phyloP scores from a whole-genome alignment of 164 flowering plant species.

The Cinnamomum micranthum region DNA sequence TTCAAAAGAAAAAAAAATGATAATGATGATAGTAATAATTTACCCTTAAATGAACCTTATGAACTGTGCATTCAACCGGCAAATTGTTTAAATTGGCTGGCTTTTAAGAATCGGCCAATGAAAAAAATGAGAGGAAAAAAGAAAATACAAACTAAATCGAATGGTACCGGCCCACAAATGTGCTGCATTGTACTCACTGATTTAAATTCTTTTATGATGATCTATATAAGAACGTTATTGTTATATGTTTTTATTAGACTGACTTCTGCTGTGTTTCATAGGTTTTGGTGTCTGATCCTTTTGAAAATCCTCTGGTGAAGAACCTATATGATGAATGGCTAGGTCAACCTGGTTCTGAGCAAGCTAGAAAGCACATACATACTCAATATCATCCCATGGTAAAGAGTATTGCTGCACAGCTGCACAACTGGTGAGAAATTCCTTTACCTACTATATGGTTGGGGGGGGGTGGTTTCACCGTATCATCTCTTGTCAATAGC shows the following conservation, averaged over 20 bases:
- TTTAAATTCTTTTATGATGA: too few relatives aligned
- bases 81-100: too few relatives aligned
- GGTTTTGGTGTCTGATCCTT: conserved; percentile 73
- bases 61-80: too few relatives aligned
- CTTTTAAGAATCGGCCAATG: too few relatives aligned
- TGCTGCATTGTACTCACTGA: too few relatives aligned
- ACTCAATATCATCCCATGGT: conserved; percentile 80
- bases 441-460: background rate
- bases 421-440: conserved; percentile 67
- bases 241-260: background rate
- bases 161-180: too few relatives aligned
- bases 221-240: too few relatives aligned
- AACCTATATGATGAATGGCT: conserved; percentile 82
- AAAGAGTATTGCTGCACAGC: conserved; percentile 47
- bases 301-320: conserved; percentile 60
- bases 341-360: conserved; percentile 79
- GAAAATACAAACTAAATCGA: too few relatives aligned
- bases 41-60: too few relatives aligned
- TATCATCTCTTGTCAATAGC: background rate
- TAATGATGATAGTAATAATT: too few relatives aligned
- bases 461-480: background rate
- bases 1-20: too few relatives aligned
- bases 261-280: conserved; percentile 16
- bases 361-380: conserved; percentile 60
- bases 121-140: too few relatives aligned